Conservation (phyloP, 2,329 filamentous ascomycete species). For the Arachnopeziza araneosa region DNA sequence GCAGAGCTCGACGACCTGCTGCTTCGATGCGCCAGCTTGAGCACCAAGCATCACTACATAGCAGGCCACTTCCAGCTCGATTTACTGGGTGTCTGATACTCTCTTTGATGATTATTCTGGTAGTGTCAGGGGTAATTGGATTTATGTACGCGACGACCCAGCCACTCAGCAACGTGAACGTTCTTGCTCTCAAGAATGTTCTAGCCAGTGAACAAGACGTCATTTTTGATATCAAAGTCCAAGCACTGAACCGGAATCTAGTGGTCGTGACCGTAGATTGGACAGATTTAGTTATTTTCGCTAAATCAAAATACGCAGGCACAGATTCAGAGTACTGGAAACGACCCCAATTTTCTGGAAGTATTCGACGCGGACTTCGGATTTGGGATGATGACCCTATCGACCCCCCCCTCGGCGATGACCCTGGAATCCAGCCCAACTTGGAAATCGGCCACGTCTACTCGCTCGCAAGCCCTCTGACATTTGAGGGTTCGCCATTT, state of each 20-base stretch:
- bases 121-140: constrained; percentile 78
- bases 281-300: constrained; percentile 88
- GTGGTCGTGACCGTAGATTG: constrained; percentile 81
- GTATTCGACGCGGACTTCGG: constrained; percentile 31
- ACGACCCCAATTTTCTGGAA: constrained; percentile 28
- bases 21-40: constrained; percentile 63
- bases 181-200: constrained; percentile 80
- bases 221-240: constrained; percentile 86
- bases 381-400: constrained; percentile 29
- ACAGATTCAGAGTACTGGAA: constrained; percentile 52
- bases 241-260: constrained; percentile 87
- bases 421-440: constrained; percentile 64
- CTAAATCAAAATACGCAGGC: constrained; percentile 87
- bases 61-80: constrained; percentile 60
- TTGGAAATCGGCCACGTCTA: constrained; percentile 89
- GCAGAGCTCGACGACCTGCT: constrained; percentile 46
- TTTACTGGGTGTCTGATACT: constrained; percentile 85
- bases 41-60: constrained; percentile 60
- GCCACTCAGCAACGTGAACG: constrained; percentile 71
- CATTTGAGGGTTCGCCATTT: constrained; percentile 86
- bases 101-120: constrained; percentile 72
- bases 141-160: constrained; percentile 92
- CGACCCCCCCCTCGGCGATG: constrained; percentile 46
- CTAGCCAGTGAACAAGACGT: constrained; percentile 91
- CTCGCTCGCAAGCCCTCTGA: constrained; percentile 79